phyloP scores from a whole-genome alignment of 305 asterid species.

The Nicotiana rustica region DNA sequence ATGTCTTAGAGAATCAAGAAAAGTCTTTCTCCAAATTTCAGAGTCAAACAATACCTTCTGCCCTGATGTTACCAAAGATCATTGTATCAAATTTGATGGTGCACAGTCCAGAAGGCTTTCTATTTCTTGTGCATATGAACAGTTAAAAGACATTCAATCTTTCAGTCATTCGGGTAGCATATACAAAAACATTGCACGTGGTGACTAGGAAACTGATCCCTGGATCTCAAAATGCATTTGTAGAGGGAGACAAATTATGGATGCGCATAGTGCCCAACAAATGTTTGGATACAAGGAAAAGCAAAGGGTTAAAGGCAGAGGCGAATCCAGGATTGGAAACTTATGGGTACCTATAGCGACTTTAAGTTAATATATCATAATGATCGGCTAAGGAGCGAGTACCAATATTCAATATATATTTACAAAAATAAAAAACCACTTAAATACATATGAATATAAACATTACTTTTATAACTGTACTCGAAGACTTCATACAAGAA shows the following conservation, averaged over 20 bases:
- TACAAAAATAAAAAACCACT: too few relatives aligned
- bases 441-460: too few relatives aligned
- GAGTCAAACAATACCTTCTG: constrained; percentile 10
- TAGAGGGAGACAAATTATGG: not conserved
- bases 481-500: too few relatives aligned
- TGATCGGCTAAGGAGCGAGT: too few relatives aligned
- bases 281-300: not conserved
- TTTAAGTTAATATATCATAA: too few relatives aligned
- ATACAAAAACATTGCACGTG: constrained; percentile 9
- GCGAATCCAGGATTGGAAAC: too few relatives aligned
- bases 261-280: constrained; percentile 3
- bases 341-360: too few relatives aligned
- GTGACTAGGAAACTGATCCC: not conserved
- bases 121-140: not conserved
- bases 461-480: too few relatives aligned
- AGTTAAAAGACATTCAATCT: not conserved
- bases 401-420: too few relatives aligned
- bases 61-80: constrained; percentile 15
- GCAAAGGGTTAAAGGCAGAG: not conserved
- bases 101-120: not conserved
- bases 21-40: constrained; percentile 13
- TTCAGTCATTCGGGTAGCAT: not conserved
- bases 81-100: not conserved
- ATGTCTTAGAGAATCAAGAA: not conserved
- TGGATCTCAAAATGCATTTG: constrained; percentile 2